These are phyloP conservation scores for Spergularia marina DNA, from an alignment of 148 eudicot species.

Conservation along the genomic window DNA sequence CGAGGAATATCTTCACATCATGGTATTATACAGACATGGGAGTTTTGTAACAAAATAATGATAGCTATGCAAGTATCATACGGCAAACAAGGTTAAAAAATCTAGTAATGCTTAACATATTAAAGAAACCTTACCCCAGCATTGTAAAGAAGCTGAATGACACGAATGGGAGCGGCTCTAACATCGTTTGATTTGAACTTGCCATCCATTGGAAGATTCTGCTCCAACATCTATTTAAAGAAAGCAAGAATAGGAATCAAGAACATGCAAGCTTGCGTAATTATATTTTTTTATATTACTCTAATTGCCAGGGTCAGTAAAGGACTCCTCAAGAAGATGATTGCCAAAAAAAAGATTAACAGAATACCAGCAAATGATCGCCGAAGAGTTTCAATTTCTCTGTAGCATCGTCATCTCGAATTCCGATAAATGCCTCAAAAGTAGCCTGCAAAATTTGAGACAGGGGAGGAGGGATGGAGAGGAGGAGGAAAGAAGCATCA, in stretches of 20 bases:
- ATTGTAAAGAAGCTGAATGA: conserved; percentile 83
- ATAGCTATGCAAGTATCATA: background rate
- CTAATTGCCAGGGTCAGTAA: background rate
- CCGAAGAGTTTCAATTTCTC: conserved; percentile 83
- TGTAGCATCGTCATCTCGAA: conserved; percentile 86
- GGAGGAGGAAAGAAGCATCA: conserved; percentile 5
- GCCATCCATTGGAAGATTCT: conserved; percentile 88
- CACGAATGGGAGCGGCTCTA: conserved; percentile 89
- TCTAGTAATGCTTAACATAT: background rate
- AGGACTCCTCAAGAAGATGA: background rate
- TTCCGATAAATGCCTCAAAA: conserved; percentile 89
- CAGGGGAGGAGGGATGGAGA: background rate
- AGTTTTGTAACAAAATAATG: background rate
- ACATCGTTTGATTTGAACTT: conserved; percentile 76
- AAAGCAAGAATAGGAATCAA: background rate
- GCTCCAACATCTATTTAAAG: conserved; percentile 68
- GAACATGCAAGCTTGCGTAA: conserved; percentile 4
- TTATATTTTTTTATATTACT: background rate
- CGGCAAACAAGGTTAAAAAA: background rate
- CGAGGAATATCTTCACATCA: background rate
- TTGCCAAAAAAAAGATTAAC: background rate
- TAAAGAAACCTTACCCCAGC: conserved; percentile 68
- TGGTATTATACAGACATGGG: background rate
- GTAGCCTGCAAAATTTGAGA: conserved; percentile 59
- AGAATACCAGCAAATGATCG: conserved; percentile 65